These are phyloP conservation scores for Colletotrichum sp. DNA, from an alignment of 2,329 filamentous ascomycete genomes.

Conservation along the genomic window DNA sequence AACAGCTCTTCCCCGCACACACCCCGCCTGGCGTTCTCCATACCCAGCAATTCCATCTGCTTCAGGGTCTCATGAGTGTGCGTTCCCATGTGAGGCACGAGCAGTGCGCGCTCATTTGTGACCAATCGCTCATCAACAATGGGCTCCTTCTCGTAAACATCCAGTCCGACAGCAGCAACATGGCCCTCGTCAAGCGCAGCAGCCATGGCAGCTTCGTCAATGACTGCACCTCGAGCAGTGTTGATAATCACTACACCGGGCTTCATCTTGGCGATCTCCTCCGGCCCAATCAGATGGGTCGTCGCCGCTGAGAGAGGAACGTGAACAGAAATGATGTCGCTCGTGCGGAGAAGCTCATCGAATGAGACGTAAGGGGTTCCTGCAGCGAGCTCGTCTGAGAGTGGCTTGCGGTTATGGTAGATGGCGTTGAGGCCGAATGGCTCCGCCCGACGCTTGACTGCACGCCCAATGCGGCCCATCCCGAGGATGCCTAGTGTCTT, in stretches of 20 bases:
- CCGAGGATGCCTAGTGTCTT: constrained; percentile 42
- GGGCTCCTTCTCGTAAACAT: constrained; percentile 65
- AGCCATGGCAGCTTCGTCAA: constrained; percentile 61
- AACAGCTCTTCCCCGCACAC: constrained; percentile 19
- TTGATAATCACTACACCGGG: constrained; percentile 62
- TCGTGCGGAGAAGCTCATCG: constrained; percentile 55
- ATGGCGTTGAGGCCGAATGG: constrained; percentile 56
- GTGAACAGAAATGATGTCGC: constrained; percentile 61
- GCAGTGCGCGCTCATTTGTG: constrained; percentile 62
- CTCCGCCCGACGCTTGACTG: constrained; percentile 46
- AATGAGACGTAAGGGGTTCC: constrained; percentile 51
- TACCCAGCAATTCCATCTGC: constrained; percentile 32
- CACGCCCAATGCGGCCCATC: constrained; percentile 40
- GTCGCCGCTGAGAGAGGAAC: constrained; percentile 56
- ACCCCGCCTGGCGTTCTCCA: constrained; percentile 30
- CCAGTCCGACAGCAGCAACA: constrained; percentile 58
- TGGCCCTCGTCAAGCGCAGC: constrained; percentile 58
- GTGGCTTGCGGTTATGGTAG: constrained; percentile 53
- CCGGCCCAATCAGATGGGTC: constrained; percentile 54
- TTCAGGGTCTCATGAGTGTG: constrained; percentile 59
- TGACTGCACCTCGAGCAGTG: constrained; percentile 60
- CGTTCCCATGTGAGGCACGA: constrained; percentile 73
- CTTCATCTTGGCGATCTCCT: constrained; percentile 59
- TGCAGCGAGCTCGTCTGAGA: constrained; percentile 22
- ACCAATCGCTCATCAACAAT: constrained; percentile 65